Percentiles rank a stretch among this genome's conserved stretches.
These are phyloP conservation scores for Rosa chinensis DNA, from an alignment of 306 rosid genomes.

Conservation along the genomic window DNA sequence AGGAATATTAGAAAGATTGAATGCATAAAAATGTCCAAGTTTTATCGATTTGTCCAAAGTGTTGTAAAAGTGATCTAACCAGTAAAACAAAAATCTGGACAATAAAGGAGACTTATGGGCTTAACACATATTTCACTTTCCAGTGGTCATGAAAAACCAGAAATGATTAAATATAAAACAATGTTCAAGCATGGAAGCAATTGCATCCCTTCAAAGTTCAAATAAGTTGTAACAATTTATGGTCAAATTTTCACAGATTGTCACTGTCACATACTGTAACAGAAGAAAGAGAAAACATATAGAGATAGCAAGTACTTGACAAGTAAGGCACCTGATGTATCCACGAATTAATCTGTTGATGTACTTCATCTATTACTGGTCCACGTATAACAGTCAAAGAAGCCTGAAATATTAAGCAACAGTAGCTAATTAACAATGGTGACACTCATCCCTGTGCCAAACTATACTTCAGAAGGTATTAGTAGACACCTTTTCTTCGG, in stretches of 20 bases:
- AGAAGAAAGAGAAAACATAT: conserved; percentile 22
- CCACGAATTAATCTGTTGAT: conserved; percentile 52
- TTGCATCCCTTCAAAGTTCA: neutral
- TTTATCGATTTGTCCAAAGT: neutral
- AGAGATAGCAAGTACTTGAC: conserved; percentile 5
- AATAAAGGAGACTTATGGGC: neutral
- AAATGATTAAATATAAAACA: neutral
- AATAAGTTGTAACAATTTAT: neutral
- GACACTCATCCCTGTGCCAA: neutral
- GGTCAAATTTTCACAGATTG: neutral
- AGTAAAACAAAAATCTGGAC: conserved; percentile 2
- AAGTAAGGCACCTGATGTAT: conserved; percentile 48
- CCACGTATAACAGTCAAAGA: conserved; percentile 46
- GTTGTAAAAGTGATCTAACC: neutral
- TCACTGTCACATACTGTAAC: conserved; percentile 18
- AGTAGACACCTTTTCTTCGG: conserved; percentile 38
- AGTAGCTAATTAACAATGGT: conserved; percentile 1
- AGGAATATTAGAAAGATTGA: neutral
- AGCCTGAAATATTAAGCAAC: conserved; percentile 36
- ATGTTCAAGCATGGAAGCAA: neutral
- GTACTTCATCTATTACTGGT: conserved; percentile 54
- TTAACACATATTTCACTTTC: neutral
- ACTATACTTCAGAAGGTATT: conserved; percentile 14
- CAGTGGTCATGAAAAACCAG: neutral
- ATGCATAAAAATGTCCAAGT: neutral